Evolutionary conservation across 495 filamentous ascomycete species (phyloP), one percentile per base, ranked within the genome.

Genomic region (Daldinia childiae): DNA sequence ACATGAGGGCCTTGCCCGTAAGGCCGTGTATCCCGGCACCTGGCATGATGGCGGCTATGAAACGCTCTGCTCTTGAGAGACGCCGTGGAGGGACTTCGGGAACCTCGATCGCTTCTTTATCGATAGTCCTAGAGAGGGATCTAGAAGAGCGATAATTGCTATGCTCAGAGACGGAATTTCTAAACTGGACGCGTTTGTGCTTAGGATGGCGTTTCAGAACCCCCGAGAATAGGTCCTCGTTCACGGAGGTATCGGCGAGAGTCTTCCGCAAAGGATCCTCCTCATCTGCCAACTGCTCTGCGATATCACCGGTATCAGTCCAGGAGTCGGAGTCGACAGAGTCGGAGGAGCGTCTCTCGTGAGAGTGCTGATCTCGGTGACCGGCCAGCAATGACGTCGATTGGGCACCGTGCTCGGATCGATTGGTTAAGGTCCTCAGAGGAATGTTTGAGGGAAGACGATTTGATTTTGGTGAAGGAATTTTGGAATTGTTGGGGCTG

Each of bases 1-100:
- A 97, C 92, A 99, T 85, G 75, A 99, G 86, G 80, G 94, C 90
- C 84, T 96, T 97, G 78, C 95, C 95, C 69, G 95, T 95, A 78
- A 99, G 86, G 82, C 96, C 96, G 84, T 96, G 92, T 66, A 91
- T 88, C 77, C 90, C 89, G 67, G 89, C 87, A 56, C 91, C 90
- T 74, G 92, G 88, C 94, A 99, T 98, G 85, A 97, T 91, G 84
- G 79, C 77, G 69, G 90, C 93, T 63, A 98, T 73, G 60, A 90
- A 69, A 74, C 88, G 90, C 72, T 96, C 90, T 62, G 81, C 84
- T 66, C 83, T 82, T 43, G 89, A 86, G 38, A 92, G 86, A 56
- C 79, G 85, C 60, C 88, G 87, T 39, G 86, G 88, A 21, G 82
- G 79, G 19, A 92, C 89, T 66, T 84, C 84, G 19, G 95, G 95